Evolutionary conservation across 805 yeast species (phyloP).

Genomic region (Metschnikowia drakensbergensis): DNA sequence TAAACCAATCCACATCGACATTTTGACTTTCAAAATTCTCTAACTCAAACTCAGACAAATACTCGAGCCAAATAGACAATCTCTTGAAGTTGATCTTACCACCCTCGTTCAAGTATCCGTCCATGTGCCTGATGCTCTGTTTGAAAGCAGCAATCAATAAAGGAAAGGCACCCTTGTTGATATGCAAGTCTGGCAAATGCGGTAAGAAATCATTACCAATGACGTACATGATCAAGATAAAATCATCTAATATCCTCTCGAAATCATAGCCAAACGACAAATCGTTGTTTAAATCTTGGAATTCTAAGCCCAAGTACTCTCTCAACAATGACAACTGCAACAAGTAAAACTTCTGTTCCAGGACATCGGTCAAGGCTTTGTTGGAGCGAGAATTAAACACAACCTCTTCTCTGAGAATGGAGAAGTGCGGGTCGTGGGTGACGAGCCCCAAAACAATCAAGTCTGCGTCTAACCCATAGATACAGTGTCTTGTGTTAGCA

Average conservation of each 20-base stretch:
- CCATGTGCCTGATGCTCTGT: slow-evolving; percentile 63
- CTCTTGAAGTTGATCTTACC: slow-evolving; percentile 78
- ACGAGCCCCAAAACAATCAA: slow-evolving; percentile 88
- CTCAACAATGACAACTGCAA: slow-evolving; percentile 84
- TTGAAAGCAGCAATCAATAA: slow-evolving; percentile 84
- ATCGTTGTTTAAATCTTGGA: slow-evolving; percentile 61
- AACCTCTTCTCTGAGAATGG: slow-evolving; percentile 92
- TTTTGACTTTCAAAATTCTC: slow-evolving; percentile 82
- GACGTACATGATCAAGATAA: slow-evolving; percentile 85
- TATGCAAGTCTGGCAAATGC: slow-evolving; percentile 86
- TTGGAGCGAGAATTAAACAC: slow-evolving; percentile 61
- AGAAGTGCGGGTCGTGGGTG: slow-evolving; percentile 94
- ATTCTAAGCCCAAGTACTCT: slow-evolving; percentile 87
- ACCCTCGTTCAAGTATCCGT: slow-evolving; percentile 79
- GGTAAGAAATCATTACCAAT: slow-evolving; percentile 98
- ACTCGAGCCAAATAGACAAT: slow-evolving; percentile 70
- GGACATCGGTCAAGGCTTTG: slow-evolving; percentile 45
- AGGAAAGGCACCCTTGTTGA: slow-evolving; percentile 97
- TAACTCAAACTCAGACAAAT: slow-evolving; percentile 73
- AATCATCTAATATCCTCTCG: slow-evolving; percentile 88
- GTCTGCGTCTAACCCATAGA: slow-evolving; percentile 96
- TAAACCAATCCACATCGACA: slow-evolving; percentile 89
- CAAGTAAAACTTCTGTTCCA: slow-evolving; percentile 75
- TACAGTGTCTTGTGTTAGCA: slow-evolving; percentile 84
- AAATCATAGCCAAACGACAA: slow-evolving; percentile 71